phyloP scores from a whole-genome alignment of 225 moss, liverwort and hornwort species.

The Asterella californica region DNA sequence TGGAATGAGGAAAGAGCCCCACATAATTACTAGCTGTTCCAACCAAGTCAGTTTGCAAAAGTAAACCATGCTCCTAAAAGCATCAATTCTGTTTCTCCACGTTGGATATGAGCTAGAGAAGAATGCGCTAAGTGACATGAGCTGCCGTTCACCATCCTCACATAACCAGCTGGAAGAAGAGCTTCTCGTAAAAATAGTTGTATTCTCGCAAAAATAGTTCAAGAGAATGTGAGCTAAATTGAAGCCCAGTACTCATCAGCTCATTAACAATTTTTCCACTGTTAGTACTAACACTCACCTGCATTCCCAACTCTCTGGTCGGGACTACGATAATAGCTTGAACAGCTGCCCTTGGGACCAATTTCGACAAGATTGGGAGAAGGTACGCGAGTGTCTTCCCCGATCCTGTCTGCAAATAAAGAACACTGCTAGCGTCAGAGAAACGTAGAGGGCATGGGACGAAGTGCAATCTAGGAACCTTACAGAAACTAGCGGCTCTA shows the following conservation, averaged over 20 bases:
- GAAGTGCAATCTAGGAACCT: not conserved
- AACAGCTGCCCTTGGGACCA: slow-evolving; percentile 76
- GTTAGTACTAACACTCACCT: slow-evolving; percentile 38
- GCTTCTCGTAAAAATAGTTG: too few relatives aligned
- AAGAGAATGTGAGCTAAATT: not conserved
- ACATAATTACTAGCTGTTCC: not conserved
- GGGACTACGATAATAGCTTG: slow-evolving; percentile 94
- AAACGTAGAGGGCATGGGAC: not conserved
- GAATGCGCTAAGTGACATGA: not conserved
- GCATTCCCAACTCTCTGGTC: slow-evolving; percentile 97
- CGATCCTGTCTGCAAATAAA: slow-evolving; percentile 71
- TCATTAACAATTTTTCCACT: not conserved
- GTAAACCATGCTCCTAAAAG: not conserved
- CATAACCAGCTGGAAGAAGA: too few relatives aligned
- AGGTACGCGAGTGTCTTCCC: slow-evolving; percentile 96
- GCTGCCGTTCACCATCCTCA: not conserved
- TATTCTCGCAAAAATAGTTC: not conserved
- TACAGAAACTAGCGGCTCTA: not conserved
- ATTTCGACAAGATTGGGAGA: slow-evolving; percentile 78
- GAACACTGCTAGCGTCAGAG: not conserved
- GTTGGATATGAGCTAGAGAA: not conserved
- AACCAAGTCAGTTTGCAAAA: not conserved
- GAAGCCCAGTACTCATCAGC: not conserved
- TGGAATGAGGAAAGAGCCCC: not conserved
- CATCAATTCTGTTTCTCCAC: not conserved